These are phyloP conservation scores for Cryphonectria naterciae DNA, from an alignment of 2,329 filamentous ascomycete genomes.

Conservation along the genomic window DNA sequence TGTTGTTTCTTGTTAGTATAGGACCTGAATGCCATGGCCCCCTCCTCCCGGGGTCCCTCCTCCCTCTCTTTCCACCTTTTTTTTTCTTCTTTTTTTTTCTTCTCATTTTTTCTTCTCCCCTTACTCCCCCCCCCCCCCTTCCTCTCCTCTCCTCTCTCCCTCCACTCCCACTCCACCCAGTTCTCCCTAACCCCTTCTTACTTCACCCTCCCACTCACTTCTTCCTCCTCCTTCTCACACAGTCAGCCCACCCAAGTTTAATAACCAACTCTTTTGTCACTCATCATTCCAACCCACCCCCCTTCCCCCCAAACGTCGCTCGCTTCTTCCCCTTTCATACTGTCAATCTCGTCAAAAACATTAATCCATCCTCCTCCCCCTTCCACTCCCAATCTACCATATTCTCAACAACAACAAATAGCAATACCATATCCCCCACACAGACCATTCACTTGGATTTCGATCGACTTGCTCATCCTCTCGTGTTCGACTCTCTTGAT, in stretches of 20 bases:
- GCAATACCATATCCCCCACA: neutral
- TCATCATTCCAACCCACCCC: constrained; percentile 8
- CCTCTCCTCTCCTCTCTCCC: too few species aligned
- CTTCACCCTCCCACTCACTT: too few species aligned
- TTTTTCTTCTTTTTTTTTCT: too few species aligned
- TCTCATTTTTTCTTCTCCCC: neutral
- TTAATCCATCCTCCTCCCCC: neutral
- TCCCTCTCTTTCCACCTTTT: neutral
- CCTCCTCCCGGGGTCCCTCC: too few species aligned
- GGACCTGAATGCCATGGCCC: neutral
- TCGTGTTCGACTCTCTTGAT: neutral
- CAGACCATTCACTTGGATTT: neutral
- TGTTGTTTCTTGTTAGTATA: neutral
- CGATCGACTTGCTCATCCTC: neutral
- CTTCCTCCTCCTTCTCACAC: neutral
- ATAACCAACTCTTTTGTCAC: constrained; percentile 8
- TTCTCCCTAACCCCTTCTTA: too few species aligned
- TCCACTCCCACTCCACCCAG: neutral
- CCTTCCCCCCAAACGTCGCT: neutral
- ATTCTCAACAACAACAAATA: neutral
- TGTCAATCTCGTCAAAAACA: neutral
- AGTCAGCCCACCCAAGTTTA: constrained; percentile 10
- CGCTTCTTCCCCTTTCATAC: constrained; percentile 11
- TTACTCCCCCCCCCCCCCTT: too few species aligned
- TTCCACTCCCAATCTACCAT: too few species aligned